phyloP scores from a whole-genome alignment of 2,329 filamentous ascomycete genomes.

The Aspergillus tanneri region DNA sequence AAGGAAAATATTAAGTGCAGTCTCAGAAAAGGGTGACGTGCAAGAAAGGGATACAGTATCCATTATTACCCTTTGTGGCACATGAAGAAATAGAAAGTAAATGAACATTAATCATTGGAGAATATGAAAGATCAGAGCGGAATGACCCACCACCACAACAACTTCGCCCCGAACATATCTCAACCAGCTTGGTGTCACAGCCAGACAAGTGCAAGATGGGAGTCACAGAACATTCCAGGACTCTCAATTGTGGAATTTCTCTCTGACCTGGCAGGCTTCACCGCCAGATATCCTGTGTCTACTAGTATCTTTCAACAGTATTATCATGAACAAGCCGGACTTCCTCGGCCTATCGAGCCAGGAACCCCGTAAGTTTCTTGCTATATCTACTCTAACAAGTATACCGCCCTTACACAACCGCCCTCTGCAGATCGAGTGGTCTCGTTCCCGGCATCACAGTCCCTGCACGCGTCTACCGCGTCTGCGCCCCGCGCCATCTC shows the following conservation, averaged over 20 bases:
- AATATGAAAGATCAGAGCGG: too few species aligned
- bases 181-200: too few species aligned
- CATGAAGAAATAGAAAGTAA: too few species aligned
- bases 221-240: background rate
- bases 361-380: conserved; percentile 28
- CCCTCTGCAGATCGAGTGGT: conserved; percentile 31
- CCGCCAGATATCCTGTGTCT: background rate
- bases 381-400: background rate
- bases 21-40: too few species aligned
- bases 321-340: conserved; percentile 21
- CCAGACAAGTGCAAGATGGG: background rate
- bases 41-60: too few species aligned
- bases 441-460: conserved; percentile 40
- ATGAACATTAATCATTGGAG: too few species aligned
- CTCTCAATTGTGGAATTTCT: background rate
- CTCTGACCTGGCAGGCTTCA: background rate
- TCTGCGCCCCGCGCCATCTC: conserved; percentile 23
- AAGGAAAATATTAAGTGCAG: too few species aligned
- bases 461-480: conserved; percentile 30
- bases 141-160: too few species aligned
- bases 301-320: too few species aligned
- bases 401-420: too few species aligned
- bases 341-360: conserved; percentile 32
- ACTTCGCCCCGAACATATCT: too few species aligned
- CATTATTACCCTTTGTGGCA: too few species aligned